A percentile compares a stretch with the other conserved stretches of the same genome.
These are phyloP conservation scores for Lolium perenne DNA, from an alignment of 176 grass and related monocot genomes.

Conservation along the genomic window DNA sequence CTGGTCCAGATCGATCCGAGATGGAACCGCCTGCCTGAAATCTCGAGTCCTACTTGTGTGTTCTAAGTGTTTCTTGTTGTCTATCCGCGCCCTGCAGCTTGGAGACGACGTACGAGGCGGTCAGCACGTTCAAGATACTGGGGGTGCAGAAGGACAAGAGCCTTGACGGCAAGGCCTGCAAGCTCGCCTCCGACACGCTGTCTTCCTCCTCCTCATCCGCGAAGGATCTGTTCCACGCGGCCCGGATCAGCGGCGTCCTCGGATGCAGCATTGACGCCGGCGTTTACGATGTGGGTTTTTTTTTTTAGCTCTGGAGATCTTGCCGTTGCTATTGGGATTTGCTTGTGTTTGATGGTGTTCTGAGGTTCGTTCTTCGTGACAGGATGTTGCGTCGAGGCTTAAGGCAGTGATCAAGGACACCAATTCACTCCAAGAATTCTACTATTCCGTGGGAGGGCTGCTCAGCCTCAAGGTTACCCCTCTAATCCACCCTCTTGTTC, in stretches of 20 bases:
- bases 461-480: conserved; percentile 72
- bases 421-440: conserved; percentile 79
- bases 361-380: conserved; percentile 37
- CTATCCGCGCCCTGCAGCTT: conserved; percentile 41
- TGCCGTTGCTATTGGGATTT: conserved; percentile 7
- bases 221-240: conserved; percentile 71
- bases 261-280: conserved; percentile 47
- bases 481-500: neutral
- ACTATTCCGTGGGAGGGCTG: conserved; percentile 75
- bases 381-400: conserved; percentile 67
- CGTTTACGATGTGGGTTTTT: conserved; percentile 60
- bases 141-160: conserved; percentile 49
- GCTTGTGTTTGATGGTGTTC: conserved; percentile 28
- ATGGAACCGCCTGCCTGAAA: neutral
- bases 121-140: conserved; percentile 58
- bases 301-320: conserved; percentile 33
- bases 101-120: conserved; percentile 60
- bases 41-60: neutral
- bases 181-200: conserved; percentile 50
- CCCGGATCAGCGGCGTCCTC: conserved; percentile 50
- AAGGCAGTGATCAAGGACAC: conserved; percentile 75
- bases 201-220: conserved; percentile 33
- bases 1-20: conserved; percentile 42
- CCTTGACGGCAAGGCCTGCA: conserved; percentile 44
- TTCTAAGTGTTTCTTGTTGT: neutral